Evolutionary conservation across 2,329 filamentous ascomycete species (phyloP), one percentile per base, ranked within the genome.

Genomic region (Hymenoscyphus fraxineus): DNA sequence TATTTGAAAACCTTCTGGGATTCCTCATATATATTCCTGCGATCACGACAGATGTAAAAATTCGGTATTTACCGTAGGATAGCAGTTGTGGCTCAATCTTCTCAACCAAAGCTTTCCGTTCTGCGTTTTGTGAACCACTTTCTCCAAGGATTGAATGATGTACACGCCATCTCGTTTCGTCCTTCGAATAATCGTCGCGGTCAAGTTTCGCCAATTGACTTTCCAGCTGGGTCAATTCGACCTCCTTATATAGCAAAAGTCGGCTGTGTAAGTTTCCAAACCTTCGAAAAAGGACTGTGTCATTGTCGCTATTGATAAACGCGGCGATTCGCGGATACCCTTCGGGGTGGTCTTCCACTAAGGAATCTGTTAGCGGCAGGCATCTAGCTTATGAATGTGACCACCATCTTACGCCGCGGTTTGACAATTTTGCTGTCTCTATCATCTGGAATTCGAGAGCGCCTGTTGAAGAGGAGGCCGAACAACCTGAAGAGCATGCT

Each of bases 211-310:
- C 57, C 15, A 65, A 39, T 38, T 61, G 3, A 16, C 22, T 40
- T 32, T 65, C 64, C 4, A 65, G 47, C 13, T 60, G 58, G 2
- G 57, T 65, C n/a, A 65, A 51, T 40, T 63, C 57, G 22, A 60
- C 61, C 32, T 65, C 32, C 32, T 58, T 60, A 51, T 63, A 63
- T 2, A 65, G 27, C 1, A 78, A 65, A 1, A 78, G 58, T 1
- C 78, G 70, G 0, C 75, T 69, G 40, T 77, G 76, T 0, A 79
- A 65, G 35, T 72, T 75, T 3, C 77, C 77, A 59, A 78, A 80
- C 0, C 76, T 71, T 3, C 77, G 73, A 63, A 76, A 80, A 1
- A 79, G 61, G 63, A 74, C 74, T 41, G 78, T 79, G 32, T 71
- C 69, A 15, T 77, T 72, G 64, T 77, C 74, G 64, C 77, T 78